Evolutionary conservation across 257 asterid species (phyloP).

Genomic region (Solanum piurae): DNA sequence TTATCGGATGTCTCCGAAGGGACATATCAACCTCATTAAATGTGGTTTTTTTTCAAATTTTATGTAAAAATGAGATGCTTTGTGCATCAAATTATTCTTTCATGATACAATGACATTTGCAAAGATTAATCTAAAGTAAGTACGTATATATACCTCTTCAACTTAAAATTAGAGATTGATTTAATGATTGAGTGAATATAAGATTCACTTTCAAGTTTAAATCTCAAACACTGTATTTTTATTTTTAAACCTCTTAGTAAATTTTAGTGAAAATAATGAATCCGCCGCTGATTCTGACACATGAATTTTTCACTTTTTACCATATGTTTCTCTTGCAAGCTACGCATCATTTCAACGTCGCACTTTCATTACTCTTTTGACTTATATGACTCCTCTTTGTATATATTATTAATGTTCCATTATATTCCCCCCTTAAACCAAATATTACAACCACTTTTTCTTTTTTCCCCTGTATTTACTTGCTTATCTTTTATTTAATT

Average conservation of each 20-base stretch:
- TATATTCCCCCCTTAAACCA: background rate
- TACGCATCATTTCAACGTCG: slow-evolving; percentile 66
- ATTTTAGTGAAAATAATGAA: background rate
- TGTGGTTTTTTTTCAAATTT: no score
- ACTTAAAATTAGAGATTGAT: no score
- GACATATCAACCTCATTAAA: no score
- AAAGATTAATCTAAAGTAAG: no score
- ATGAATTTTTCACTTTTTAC: background rate
- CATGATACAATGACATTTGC: fast-evolving
- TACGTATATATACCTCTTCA: no score
- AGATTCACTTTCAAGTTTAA: background rate
- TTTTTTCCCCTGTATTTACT: background rate
- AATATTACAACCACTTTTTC: background rate
- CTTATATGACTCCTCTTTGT: slow-evolving; percentile 1
- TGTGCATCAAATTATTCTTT: no score
- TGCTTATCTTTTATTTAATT: background rate
- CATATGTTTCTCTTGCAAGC: slow-evolving; percentile 42
- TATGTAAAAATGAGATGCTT: background rate
- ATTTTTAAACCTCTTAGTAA: fast-evolving
- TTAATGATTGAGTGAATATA: no score
- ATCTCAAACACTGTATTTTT: background rate
- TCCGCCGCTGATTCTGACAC: background rate
- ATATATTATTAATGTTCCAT: background rate
- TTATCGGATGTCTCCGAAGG: no score
- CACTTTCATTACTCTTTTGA: slow-evolving; percentile 49